Conservation (phyloP, 352 stramenopile species). For the Globisporangium echinulatum region DNA sequence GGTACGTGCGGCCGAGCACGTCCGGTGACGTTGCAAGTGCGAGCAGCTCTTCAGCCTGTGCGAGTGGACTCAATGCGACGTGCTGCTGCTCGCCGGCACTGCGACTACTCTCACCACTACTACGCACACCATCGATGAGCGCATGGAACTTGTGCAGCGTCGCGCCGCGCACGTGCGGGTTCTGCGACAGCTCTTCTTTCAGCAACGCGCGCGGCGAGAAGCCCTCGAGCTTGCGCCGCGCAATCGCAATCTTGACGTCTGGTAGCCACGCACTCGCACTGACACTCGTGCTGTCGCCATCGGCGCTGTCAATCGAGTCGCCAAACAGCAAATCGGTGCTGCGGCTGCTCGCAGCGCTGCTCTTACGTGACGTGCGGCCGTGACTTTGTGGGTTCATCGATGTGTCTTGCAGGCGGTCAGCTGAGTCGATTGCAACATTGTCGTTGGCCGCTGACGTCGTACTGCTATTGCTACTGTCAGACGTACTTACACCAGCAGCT, state of each 20-base stretch:
- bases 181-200: conserved; percentile 71
- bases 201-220: conserved; percentile 60
- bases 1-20: conserved; percentile 72
- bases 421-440: neutral
- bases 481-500: conserved; percentile 1
- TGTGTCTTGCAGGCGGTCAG: neutral
- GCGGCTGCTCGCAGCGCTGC: neutral
- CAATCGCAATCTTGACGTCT: conserved; percentile 73
- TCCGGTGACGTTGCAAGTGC: conserved; percentile 74
- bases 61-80: conserved; percentile 37
- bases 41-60: conserved; percentile 82
- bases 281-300: neutral
- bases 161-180: conserved; percentile 47
- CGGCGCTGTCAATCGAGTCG: conserved; percentile 2
- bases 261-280: conserved; percentile 41
- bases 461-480: neutral
- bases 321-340: neutral
- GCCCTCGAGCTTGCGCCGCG: conserved; percentile 65
- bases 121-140: conserved; percentile 37
- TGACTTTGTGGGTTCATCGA: neutral
- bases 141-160: conserved; percentile 51
- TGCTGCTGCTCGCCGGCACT: conserved; percentile 13
- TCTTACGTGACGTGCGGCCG: neutral
- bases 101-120: conserved; percentile 1
- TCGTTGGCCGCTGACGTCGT: neutral